A percentile compares a stretch with the other conserved stretches of the same genome.
These are phyloP conservation scores for Linnemannia exigua DNA, from an alignment of 192 early-diverging fungal species.

Conservation along the genomic window DNA sequence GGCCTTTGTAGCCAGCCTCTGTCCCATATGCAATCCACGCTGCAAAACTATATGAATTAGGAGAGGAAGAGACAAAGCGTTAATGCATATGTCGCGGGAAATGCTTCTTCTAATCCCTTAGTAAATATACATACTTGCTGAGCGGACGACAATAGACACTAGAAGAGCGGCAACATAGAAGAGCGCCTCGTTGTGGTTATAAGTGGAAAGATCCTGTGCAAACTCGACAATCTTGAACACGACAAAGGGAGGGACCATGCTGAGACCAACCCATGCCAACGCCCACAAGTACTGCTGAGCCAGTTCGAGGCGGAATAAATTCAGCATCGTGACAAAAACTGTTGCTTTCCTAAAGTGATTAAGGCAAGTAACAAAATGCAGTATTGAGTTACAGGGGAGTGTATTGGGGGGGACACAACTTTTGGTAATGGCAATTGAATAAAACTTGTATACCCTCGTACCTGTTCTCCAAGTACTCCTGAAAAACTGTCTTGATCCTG, in stretches of 20 bases:
- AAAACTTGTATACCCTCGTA: not conserved
- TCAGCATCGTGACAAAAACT: slow-evolving; percentile 49
- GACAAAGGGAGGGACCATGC: slow-evolving; percentile 48
- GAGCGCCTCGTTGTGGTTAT: slow-evolving; percentile 53
- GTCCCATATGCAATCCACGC: slow-evolving; percentile 49
- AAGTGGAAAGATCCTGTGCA: slow-evolving; percentile 39
- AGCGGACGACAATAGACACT: slow-evolving; percentile 31
- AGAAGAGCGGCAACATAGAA: slow-evolving; percentile 43
- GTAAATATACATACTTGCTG: slow-evolving; percentile 21
- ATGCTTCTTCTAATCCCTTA: not conserved
- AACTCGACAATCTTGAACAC: slow-evolving; percentile 42
- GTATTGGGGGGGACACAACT: not conserved
- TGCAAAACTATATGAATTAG: slow-evolving; percentile 25
- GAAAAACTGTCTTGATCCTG: slow-evolving; percentile 38
- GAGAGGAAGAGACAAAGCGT: not conserved
- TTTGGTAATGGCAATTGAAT: not conserved
- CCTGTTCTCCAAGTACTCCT: slow-evolving; percentile 50
- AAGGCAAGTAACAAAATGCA: not conserved
- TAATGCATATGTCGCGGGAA: not conserved
- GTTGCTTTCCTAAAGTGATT: slow-evolving; percentile 23
- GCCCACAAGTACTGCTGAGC: slow-evolving; percentile 45
- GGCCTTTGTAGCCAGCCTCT: slow-evolving; percentile 40
- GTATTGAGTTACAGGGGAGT: not conserved
- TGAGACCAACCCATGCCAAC: slow-evolving; percentile 29
- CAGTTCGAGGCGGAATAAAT: slow-evolving; percentile 33